phyloP scores from a whole-genome alignment of 257 asterid species.

The Orobanche coerulescens region DNA sequence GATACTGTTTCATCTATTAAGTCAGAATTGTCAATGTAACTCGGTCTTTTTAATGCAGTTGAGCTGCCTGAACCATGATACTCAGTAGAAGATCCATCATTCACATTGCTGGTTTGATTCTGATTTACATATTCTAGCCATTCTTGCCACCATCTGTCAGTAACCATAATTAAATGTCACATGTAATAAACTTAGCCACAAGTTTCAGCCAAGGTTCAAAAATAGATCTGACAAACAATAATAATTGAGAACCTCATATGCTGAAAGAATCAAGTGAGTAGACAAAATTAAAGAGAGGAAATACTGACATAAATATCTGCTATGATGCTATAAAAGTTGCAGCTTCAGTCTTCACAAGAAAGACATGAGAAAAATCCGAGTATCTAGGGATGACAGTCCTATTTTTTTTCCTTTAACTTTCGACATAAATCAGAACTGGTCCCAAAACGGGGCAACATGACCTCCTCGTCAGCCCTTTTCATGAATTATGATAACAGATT shows the following conservation, averaged over 20 bases:
- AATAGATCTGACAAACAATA: constrained; percentile 4
- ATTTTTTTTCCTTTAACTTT: background rate
- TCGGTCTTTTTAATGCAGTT: constrained; percentile 55
- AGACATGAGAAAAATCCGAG: background rate
- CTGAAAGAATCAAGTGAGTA: constrained; percentile 7
- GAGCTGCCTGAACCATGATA: constrained; percentile 41
- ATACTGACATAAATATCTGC: background rate
- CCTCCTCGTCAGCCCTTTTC: background rate
- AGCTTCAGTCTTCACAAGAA: background rate
- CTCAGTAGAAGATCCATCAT: constrained; percentile 66
- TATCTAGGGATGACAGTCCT: background rate
- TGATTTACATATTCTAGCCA: constrained; percentile 95
- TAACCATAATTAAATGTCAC: constrained; percentile 22
- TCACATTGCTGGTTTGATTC: constrained; percentile 34
- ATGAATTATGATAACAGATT: background rate
- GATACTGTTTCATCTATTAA: constrained; percentile 59
- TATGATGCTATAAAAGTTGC: constrained; percentile 6
- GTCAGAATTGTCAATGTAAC: constrained; percentile 74
- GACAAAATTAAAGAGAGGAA: background rate
- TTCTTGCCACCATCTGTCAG: constrained; percentile 95
- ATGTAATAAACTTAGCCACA: constrained; percentile 9
- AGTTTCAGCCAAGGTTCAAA: constrained; percentile 12
- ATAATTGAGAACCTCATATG: background rate
- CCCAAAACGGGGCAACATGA: background rate
- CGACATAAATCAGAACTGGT: background rate